A percentile compares a stretch with the other conserved stretches of the same genome.
Evolutionary conservation across 2,329 filamentous ascomycete species (phyloP).

Genomic region (Fusarium liriodendri): DNA sequence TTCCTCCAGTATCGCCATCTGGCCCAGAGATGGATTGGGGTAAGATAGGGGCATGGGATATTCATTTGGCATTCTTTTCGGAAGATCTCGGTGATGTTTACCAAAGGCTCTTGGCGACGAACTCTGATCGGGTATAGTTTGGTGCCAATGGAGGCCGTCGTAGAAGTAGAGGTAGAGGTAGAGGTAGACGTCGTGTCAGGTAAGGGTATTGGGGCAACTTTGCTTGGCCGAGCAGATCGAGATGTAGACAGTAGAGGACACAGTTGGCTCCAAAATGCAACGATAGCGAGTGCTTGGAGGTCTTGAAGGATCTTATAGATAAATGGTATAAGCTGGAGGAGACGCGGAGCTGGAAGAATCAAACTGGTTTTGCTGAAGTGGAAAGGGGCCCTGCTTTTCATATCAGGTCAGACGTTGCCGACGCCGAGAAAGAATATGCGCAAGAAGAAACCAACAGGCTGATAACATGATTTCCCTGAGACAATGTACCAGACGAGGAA

Average conservation of each 20-base stretch:
- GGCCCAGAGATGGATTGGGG: conserved; percentile 47
- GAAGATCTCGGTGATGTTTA: neutral
- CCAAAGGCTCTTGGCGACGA: neutral
- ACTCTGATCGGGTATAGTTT: too few species aligned
- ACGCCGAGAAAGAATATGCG: neutral
- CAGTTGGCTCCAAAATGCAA: neutral
- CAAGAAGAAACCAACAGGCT: conserved; percentile 6
- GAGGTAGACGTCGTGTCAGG: neutral
- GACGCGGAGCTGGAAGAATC: neutral
- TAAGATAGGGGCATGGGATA: conserved; percentile 48
- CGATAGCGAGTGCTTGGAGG: neutral
- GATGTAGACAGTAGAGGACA: neutral
- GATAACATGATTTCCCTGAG: conserved; percentile 40
- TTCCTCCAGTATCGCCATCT: conserved; percentile 41
- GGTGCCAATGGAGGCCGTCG: neutral
- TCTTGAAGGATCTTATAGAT: neutral
- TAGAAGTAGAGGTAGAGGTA: neutral
- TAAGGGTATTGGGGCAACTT: neutral
- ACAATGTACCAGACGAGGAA: conserved; percentile 37
- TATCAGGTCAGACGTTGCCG: conserved; percentile 22
- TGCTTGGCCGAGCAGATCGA: neutral
- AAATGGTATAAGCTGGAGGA: neutral
- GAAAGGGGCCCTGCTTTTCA: conserved; percentile 30
- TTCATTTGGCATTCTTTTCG: conserved; percentile 41
- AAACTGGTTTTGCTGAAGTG: neutral